Base-by-base conservation (phyloP, 305 asterid genomes). In the Fraxinus paxiana region DNA sequence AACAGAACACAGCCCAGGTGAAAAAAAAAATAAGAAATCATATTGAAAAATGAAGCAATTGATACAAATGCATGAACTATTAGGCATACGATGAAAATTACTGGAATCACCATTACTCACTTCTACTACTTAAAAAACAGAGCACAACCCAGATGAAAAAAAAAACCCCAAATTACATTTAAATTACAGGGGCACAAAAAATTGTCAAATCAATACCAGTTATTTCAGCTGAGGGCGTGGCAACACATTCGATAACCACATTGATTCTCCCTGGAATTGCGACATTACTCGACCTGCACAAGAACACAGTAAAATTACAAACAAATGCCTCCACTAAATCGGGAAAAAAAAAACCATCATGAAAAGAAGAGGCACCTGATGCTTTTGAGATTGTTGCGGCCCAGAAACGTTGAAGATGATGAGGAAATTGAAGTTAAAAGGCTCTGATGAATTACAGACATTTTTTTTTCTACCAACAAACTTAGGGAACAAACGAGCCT, bases 361-460 rank as follows among this genome's bases (percentile, higher is more conserved):
- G 34, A 12, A 20, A 76, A 71, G 8, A 69, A 76, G 1, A 31
- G 75, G 72, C 80, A 94, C 97, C 87, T 91, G 87, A 78, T 73
- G 73, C 22, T 87, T 24, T 83, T 82, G 87, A 93, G 83, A 83
- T 86, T 87, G 87, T 63, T 86, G 61, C 80, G 90, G 70, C 90
- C 92, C 76, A 90, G 22, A 65, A 94, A 91, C 77, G 87, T 61
- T 41, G 97, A 92, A 79, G 90, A 28, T 67, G 95, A 89, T 31
- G 97, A 90, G 63, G 97, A 86, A 76, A 93, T 81, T 22, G 92
- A 83, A 22, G 92, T 79, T 12, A 92, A 86, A 56, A 89, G 79
- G 87, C 65, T 86, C 15, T 88, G 95, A 71, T 88, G 89, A 85
- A 94, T 84, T 24, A 85, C 88, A 51, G 95, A 85, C 97, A 93